Evolutionary conservation across 225 moss, liverwort and hornwort genomes (phyloP), one percentile per base, ranked within the genome.

Genomic region (Polytrichum formosum): DNA sequence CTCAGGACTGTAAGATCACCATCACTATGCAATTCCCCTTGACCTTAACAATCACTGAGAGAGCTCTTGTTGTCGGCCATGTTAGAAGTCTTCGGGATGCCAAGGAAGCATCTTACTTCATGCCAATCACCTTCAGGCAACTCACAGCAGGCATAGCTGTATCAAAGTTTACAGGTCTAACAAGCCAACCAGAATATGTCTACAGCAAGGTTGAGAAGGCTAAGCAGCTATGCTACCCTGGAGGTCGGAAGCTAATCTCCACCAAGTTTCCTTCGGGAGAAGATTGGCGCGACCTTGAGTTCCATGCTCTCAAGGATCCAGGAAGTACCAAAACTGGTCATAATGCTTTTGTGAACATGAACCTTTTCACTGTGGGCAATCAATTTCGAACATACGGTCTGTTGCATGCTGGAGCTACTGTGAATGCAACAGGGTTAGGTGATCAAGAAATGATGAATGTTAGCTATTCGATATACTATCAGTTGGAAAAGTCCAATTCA

Each of bases 1-100:
- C 26, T 66, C 77, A 82, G 69, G 88, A 88, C 73, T 88, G 88
- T 72, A 53, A 75, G 29, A 88, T 88, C 71, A 77, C 61, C 10
- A 79, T 88, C 1, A 82, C 88, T 20, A 63, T 84, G 75, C 84
- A 88, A 64, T 88, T 88, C 16, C 88, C 88, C 2, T 77, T 88
- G 77, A 88, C 77, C 28, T 81, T 82, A 29, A 75, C 70, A 21
- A 53, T 84, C 1, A 73, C 77, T 54, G 81, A 88, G 77, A 79
- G 84, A 55, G 84, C 81, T 6, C 33, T 68, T 62, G 79, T 76
- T 63, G 73, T 84, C 20, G 88, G 88, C 10, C 84, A 84, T 70
- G 79, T 88, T 19, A 77, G 8, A 60, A 88, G 84, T 64, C 82
- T 88, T 5, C 81, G 82, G 13, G 67, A 67, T 25, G 56, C 70